Percentiles rank a stretch among this genome's conserved stretches.
phyloP scores from a whole-genome alignment of 306 rosid species.

The Rosa chinensis region DNA sequence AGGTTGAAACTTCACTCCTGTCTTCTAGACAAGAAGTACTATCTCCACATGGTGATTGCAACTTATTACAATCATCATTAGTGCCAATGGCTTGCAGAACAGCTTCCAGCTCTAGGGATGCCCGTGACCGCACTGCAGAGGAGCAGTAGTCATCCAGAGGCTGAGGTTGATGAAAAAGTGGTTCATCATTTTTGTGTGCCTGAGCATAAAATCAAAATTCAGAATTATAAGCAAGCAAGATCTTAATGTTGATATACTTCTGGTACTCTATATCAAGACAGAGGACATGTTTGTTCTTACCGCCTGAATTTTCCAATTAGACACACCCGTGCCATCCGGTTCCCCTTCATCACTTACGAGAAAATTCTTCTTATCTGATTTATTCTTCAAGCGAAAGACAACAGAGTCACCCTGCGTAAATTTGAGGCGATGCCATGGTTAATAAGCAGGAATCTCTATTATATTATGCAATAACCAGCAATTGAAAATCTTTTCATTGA shows the following conservation, averaged over 20 bases:
- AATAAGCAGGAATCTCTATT: no score
- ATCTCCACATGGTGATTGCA: background rate
- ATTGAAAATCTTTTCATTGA: no score
- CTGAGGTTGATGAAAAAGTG: background rate
- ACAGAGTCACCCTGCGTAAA: background rate
- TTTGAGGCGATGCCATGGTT: no score
- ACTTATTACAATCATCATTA: background rate
- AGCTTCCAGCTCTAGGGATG: conserved; percentile 7
- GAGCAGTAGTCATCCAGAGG: background rate
- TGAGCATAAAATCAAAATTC: background rate
- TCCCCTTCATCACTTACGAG: no score
- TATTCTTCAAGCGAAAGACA: conserved; percentile 38
- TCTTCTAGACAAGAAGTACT: background rate
- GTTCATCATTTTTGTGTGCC: background rate
- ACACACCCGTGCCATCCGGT: background rate
- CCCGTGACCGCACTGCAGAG: background rate
- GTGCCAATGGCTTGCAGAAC: conserved; percentile 6
- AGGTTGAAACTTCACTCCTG: background rate
- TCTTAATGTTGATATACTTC: conserved; percentile 2
- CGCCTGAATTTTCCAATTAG: conserved; percentile 9
- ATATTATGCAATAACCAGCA: no score
- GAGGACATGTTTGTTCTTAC: background rate
- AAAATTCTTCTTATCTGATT: conserved; percentile 15
- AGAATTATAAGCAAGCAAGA: conserved; percentile 14
- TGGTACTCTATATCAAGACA: background rate